phyloP scores from a whole-genome alignment of 2,329 filamentous ascomycete species.

The Aspergillus sp. region DNA sequence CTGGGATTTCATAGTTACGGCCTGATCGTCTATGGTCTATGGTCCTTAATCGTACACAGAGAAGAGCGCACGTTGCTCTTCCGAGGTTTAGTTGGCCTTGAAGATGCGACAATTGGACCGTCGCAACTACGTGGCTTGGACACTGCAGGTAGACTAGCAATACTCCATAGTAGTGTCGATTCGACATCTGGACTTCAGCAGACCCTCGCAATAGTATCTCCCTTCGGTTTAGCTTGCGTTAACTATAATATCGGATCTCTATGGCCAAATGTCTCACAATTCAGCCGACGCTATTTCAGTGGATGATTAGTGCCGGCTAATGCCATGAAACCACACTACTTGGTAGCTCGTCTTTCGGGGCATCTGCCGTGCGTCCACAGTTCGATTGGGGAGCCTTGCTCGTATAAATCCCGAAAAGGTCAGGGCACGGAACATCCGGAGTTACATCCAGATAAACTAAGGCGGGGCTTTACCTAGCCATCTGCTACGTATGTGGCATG shows the following conservation, averaged over 20 bases:
- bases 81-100: no score
- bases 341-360: background rate
- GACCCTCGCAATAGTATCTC: constrained; percentile 5
- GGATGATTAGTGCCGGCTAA: background rate
- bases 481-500: background rate
- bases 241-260: background rate
- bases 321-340: background rate
- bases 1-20: background rate
- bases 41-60: background rate
- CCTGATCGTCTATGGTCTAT: background rate
- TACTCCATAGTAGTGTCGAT: background rate
- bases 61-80: no score
- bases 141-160: background rate
- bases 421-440: background rate
- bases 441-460: constrained; percentile 1
- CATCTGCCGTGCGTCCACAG: background rate
- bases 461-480: background rate
- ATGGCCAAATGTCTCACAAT: background rate
- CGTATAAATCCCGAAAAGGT: background rate
- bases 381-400: background rate
- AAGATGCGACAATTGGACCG: no score
- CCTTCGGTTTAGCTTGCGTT: background rate
- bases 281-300: background rate
- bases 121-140: background rate
- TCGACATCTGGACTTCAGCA: background rate